phyloP scores from a whole-genome alignment of 495 filamentous ascomycete species.

The Penicillium waksmanii region DNA sequence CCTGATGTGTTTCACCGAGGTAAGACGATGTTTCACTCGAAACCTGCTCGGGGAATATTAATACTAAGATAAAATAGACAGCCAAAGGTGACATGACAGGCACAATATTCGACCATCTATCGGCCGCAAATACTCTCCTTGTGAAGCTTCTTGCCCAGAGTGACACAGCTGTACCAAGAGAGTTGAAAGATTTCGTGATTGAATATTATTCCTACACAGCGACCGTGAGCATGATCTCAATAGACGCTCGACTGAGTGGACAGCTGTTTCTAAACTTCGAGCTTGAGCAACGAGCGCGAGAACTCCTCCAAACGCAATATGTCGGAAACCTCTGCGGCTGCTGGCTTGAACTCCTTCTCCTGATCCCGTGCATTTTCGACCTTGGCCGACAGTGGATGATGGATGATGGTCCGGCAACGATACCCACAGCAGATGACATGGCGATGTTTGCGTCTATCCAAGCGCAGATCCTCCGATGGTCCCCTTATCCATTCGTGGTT shows the following conservation, averaged over 20 bases:
- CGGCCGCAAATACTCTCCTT: slow-evolving; percentile 38
- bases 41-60: background rate
- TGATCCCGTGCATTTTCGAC: slow-evolving; percentile 44
- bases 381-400: slow-evolving; percentile 46
- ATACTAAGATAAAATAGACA: slow-evolving; percentile 23
- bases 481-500: slow-evolving; percentile 34
- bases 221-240: slow-evolving; percentile 48
- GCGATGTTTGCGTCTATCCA: slow-evolving; percentile 47
- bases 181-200: slow-evolving; percentile 44
- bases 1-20: slow-evolving; percentile 47
- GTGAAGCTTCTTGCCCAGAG: slow-evolving; percentile 37
- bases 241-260: slow-evolving; percentile 38
- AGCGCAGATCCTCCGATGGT: slow-evolving; percentile 39
- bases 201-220: slow-evolving; percentile 47
- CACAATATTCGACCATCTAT: slow-evolving; percentile 43
- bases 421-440: slow-evolving; percentile 41
- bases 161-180: slow-evolving; percentile 36
- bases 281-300: slow-evolving; percentile 39
- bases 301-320: slow-evolving; percentile 34
- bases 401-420: slow-evolving; percentile 21
- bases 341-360: slow-evolving; percentile 39
- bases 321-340: slow-evolving; percentile 44
- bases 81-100: slow-evolving; percentile 46
- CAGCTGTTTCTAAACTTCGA: slow-evolving; percentile 42
- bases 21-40: slow-evolving; percentile 5